Base-by-base conservation (phyloP, 495 filamentous ascomycete species). In the Melanomma pulvis-pyrius region DNA sequence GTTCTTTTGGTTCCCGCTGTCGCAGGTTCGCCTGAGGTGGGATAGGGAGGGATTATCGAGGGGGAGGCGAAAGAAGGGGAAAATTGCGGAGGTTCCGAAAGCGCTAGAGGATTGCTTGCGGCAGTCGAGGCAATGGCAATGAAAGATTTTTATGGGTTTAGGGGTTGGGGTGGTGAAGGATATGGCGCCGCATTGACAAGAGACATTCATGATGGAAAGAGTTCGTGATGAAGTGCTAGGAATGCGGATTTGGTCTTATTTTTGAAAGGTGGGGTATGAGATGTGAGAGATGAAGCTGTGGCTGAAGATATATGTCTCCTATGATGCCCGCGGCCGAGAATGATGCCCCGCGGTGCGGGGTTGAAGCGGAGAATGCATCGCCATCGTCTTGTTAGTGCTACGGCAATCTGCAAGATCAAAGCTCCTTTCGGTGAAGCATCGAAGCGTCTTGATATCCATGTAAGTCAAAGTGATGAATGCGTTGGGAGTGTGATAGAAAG, bases 91-190 rank as follows among this genome's bases (percentile, higher is more conserved):
- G 53, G 85, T 82, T 26, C 88, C 87, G 70, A 87, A 88, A n/a
- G 87, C 86, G 17, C 85, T 86, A 55, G 83, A 81, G 51, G 86
- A 83, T 76, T 90, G 88, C 59, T 83, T 82, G 29, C 83, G 84
- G 74, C 88, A 90, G 67, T 88, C 82, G 39, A 78, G 74, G 74
- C 88, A 90, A 77, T 90, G 88, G 76, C 88, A 90, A 71, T 88
- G 84, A 70, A 88, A 89, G 17, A 89, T 72, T 0, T 80, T 81
- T 25, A 87, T 78, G 1, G 86, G 85, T 57, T 81, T 76, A 19
- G 73, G 68, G 1, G 81, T 73, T 50, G 88, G 85, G 32, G 87
- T 87, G 65, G 79, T 83, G 76, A 90, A 90, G 59, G 67, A 59
- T 25, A 90, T 79, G 17, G 80, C 73, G n/a, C 84, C 82, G 74